A percentile compares a stretch with the other conserved stretches of the same genome.
phyloP scores from a whole-genome alignment of 352 stramenopile genomes.

The Stramenopiles sp. region DNA sequence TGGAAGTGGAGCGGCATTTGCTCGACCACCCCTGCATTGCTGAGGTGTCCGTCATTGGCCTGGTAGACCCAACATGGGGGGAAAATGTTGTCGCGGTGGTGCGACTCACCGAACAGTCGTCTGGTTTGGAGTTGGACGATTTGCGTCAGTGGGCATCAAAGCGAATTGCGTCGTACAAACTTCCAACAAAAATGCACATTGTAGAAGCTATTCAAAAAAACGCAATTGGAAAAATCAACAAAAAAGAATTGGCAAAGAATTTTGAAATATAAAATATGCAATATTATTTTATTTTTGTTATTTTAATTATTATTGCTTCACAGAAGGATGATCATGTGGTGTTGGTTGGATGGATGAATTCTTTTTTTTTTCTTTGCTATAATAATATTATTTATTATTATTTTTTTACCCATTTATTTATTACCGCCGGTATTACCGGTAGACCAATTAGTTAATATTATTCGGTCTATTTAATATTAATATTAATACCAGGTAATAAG shows the following conservation, averaged over 20 bases:
- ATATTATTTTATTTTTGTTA: too few species aligned
- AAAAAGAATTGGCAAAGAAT: slow-evolving; percentile 45
- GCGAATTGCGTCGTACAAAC: slow-evolving; percentile 53
- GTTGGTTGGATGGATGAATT: too few species aligned
- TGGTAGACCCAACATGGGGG: slow-evolving; percentile 53
- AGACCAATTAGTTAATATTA: too few species aligned
- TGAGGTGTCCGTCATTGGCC: slow-evolving; percentile 58
- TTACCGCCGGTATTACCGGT: too few species aligned
- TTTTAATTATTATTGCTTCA: too few species aligned
- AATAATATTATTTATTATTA: too few species aligned
- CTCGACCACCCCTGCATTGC: slow-evolving; percentile 49
- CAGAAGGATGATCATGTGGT: too few species aligned
- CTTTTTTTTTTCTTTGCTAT: too few species aligned
- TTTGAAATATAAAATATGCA: too few species aligned
- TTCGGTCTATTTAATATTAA: too few species aligned
- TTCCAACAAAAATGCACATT: slow-evolving; percentile 45
- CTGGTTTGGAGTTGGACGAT: slow-evolving; percentile 12
- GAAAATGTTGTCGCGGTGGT: slow-evolving; percentile 48
- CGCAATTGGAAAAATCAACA: slow-evolving; percentile 78
- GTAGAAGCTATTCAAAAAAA: slow-evolving; percentile 64
- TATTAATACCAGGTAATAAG: too few species aligned
- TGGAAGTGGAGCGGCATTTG: slow-evolving; percentile 61
- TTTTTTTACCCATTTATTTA: too few species aligned
- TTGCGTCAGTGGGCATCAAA: slow-evolving; percentile 35
- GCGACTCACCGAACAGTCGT: slow-evolving; percentile 20